A percentile compares a stretch with the other conserved stretches of the same genome.
These are phyloP conservation scores for Alternaria gaisen DNA, from an alignment of 2,329 filamentous ascomycete species.

Conservation along the genomic window DNA sequence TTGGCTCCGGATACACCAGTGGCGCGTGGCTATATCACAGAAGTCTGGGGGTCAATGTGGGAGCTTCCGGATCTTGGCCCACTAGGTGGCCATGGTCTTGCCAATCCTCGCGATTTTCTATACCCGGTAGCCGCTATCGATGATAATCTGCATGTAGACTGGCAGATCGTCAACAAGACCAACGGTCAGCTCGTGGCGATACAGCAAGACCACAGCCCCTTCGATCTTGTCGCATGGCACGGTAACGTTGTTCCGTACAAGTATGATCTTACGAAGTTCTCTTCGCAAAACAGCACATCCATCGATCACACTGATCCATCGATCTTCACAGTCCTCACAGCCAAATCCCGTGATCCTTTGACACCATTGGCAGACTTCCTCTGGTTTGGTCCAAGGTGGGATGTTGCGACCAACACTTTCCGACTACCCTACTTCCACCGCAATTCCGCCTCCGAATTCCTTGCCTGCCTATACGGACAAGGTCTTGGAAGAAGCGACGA, in stretches of 20 bases:
- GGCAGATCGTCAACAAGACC: conserved; percentile 49
- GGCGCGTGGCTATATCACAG: conserved; percentile 52
- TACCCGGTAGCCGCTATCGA: conserved; percentile 52
- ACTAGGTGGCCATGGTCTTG: conserved; percentile 52
- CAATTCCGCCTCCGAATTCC: conserved; percentile 50
- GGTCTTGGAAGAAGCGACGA: conserved; percentile 54
- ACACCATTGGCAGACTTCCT: conserved; percentile 51
- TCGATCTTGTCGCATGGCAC: conserved; percentile 56
- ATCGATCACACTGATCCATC: conserved; percentile 53
- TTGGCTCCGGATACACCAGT: conserved; percentile 44
- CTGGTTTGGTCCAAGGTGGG: conserved; percentile 52
- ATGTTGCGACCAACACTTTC: conserved; percentile 52
- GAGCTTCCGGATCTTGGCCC: conserved; percentile 53
- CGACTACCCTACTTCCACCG: conserved; percentile 52
- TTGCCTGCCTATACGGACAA: conserved; percentile 50
- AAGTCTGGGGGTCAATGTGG: conserved; percentile 54
- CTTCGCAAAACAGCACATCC: conserved; percentile 50
- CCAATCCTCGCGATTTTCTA: conserved; percentile 52
- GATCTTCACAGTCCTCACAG: conserved; percentile 51
- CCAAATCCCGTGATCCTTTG: conserved; percentile 48
- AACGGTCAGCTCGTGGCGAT: conserved; percentile 46
- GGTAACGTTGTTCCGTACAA: conserved; percentile 61
- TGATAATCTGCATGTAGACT: conserved; percentile 46
- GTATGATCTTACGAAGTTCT: conserved; percentile 63
- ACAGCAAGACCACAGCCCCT: conserved; percentile 53